Base-by-base conservation (phyloP, 23 red algal genomes). In the Gracilaria gracilis region DNA sequence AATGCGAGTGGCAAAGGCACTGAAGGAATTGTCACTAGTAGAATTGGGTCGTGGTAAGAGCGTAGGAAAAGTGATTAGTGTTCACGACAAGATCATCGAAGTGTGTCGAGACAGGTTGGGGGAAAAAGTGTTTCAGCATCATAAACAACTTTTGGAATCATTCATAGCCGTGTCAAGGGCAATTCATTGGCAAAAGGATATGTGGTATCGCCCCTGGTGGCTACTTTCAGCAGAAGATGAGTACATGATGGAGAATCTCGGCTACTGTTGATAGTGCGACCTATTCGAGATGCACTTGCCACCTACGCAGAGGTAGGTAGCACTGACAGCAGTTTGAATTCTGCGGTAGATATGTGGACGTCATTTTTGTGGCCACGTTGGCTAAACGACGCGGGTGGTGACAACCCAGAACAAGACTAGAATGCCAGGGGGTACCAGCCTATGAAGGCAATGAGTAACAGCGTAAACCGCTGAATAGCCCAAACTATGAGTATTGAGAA, bases 61-160 rank as follows among this genome's bases (percentile, higher is more conserved):
- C 2, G 21, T 4, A 8, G 67, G 33, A 44, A 44, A 42, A 42
- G 2, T 40, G 0, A 73, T 73, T 73, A 1, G 35, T 15, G 67
- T 44, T 21, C 67, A 73, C 24, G 67, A 73, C 38, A 73, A 73
- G 24, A 73, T 73, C 11, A 73, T 73, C 44, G 67, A 73, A 1
- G 3, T 73, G 19, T 73, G 67, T 73, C 35, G 67, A 73, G 67
- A 73, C 2, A 8, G 9, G 36, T 15, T 42, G 2, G 67, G 4
- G 2, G 21, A 37, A 44, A 29, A 73, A 70, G 65, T 38, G 27
- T 3, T 4, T 2, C 4, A 38, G 35, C 17, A 70, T 70, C 65
- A 70, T 70, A 25, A 70, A 70, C 13, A 70, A 70, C 14, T 70
- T 2, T 16, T 70, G 23, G 65, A 70, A 25, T 33, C 65, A 35